Percentiles rank a stretch among this genome's conserved stretches.
Conservation (phyloP, 495 filamentous ascomycete genomes). For the Penicillium nucicola region DNA sequence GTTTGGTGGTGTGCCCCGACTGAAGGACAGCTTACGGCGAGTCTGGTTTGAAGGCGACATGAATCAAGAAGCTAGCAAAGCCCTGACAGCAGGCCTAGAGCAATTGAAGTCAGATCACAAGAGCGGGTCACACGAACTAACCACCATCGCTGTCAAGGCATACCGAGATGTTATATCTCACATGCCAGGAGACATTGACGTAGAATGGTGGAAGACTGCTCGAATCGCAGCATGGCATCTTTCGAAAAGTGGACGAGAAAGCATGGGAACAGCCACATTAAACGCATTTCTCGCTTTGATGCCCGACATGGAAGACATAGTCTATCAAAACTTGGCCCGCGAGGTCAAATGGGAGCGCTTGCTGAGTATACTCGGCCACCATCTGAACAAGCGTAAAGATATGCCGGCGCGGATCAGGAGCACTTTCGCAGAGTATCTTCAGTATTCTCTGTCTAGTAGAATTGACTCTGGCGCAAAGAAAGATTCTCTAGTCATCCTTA, state of each 20-base stretch:
- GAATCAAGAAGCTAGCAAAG: conserved; percentile 32
- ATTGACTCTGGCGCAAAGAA: conserved; percentile 3
- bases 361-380: conserved; percentile 25
- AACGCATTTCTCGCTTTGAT: conserved; percentile 48
- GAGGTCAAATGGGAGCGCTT: conserved; percentile 24
- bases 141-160: conserved; percentile 42
- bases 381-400: conserved; percentile 26
- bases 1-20: conserved; percentile 52
- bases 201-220: conserved; percentile 51
- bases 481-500: conserved; percentile 45
- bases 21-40: conserved; percentile 52
- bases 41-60: conserved; percentile 55
- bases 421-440: conserved; percentile 35
- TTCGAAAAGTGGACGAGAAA: conserved; percentile 58
- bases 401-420: conserved; percentile 27
- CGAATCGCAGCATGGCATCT: conserved; percentile 62
- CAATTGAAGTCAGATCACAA: conserved; percentile 48
- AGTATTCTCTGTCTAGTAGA: conserved; percentile 22
- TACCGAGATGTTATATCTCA: conserved; percentile 42
- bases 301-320: conserved; percentile 27
- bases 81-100: conserved; percentile 44
- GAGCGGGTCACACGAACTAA: conserved; percentile 57
- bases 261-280: conserved; percentile 60
- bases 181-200: conserved; percentile 10
- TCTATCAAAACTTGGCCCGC: conserved; percentile 11